phyloP scores from a whole-genome alignment of 164 flowering plant species.

The Magnolia officinalis region DNA sequence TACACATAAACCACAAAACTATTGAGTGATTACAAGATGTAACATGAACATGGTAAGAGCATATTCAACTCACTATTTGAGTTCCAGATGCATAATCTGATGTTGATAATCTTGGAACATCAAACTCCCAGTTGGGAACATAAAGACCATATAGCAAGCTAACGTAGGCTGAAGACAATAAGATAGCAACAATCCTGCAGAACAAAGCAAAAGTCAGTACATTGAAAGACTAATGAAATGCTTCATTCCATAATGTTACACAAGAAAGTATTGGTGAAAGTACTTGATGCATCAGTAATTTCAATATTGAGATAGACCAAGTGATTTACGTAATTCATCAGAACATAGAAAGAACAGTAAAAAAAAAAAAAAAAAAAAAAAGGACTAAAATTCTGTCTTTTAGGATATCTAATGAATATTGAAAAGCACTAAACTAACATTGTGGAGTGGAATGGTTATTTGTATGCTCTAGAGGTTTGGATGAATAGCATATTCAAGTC shows the following conservation, averaged over 20 bases:
- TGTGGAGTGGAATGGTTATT: no score
- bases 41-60: not conserved
- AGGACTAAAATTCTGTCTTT: no score
- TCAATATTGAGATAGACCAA: not conserved
- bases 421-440: no score
- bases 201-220: constrained; percentile 6
- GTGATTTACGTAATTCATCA: not conserved
- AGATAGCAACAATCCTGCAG: constrained; percentile 46
- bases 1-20: not conserved
- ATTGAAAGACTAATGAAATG: not conserved
- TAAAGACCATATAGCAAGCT: constrained; percentile 61
- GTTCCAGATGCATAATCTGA: constrained; percentile 25
- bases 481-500: no score
- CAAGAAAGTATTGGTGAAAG: not conserved
- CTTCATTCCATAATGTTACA: not conserved
- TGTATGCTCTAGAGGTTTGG: no score
- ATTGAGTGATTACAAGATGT: not conserved
- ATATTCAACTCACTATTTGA: constrained; percentile 44
- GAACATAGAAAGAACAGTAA: not conserved
- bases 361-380: no score
- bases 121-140: constrained; percentile 71
- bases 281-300: not conserved
- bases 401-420: no score
- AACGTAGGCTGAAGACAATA: constrained; percentile 42
- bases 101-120: constrained; percentile 22